These are phyloP conservation scores for Candida anglica DNA, from an alignment of 805 yeast species.

Conservation along the genomic window DNA sequence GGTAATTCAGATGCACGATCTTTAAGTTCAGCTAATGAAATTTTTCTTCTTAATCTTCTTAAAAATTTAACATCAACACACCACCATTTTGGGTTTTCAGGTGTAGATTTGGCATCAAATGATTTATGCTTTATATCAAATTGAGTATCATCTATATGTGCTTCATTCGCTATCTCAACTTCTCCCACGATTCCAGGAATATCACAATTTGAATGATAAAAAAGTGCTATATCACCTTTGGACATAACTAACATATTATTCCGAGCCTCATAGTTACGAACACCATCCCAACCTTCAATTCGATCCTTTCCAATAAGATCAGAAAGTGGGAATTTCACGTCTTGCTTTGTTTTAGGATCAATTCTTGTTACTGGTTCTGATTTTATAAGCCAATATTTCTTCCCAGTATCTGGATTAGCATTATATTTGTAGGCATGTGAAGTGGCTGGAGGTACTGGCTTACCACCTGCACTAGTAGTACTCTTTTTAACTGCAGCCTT, in stretches of 20 bases:
- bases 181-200: constrained; percentile 54
- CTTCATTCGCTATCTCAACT: constrained; percentile 23
- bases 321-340: constrained; percentile 45
- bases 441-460: constrained; percentile 3
- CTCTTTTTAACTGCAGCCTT: too few relatives aligned
- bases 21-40: constrained; percentile 38
- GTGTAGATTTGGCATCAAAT: constrained; percentile 43
- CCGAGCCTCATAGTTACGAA: constrained; percentile 54
- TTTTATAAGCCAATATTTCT: constrained; percentile 50
- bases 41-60: constrained; percentile 39
- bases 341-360: constrained; percentile 43
- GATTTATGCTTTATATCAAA: constrained; percentile 41
- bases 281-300: constrained; percentile 56
- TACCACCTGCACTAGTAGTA: neutral
- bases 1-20: constrained; percentile 20
- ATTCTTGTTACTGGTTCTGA: constrained; percentile 51
- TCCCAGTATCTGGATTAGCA: constrained; percentile 3
- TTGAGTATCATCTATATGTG: constrained; percentile 38
- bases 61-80: constrained; percentile 48
- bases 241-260: constrained; percentile 48
- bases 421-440: constrained; percentile 6
- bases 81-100: constrained; percentile 50
- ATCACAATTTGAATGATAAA: constrained; percentile 55
- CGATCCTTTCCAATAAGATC: constrained; percentile 33
- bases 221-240: constrained; percentile 43